Conservation (phyloP, 2,329 filamentous ascomycete genomes). For the Fusarium sp. region DNA sequence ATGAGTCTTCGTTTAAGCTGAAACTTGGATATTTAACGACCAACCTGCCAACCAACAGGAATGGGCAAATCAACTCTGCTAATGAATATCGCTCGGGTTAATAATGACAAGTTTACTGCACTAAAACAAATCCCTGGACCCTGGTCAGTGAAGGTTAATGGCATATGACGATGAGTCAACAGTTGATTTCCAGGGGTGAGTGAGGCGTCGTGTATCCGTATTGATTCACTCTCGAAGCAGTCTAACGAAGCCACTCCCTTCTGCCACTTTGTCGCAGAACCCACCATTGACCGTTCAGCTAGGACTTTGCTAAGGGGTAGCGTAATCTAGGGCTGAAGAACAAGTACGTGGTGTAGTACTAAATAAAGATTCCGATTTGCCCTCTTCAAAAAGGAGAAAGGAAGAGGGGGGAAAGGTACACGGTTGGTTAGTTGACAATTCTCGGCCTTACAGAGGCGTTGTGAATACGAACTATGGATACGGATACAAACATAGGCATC, state of each 20-base stretch:
- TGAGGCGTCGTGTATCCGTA: no score
- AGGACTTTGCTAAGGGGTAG: background rate
- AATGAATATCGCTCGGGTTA: conserved; percentile 29
- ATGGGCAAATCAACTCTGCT: background rate
- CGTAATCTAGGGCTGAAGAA: background rate
- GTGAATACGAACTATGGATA: conserved; percentile 26
- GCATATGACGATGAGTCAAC: background rate
- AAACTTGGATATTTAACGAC: conserved; percentile 6
- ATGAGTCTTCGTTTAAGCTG: conserved; percentile 16
- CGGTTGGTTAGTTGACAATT: background rate
- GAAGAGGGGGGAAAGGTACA: background rate
- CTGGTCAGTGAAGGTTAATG: background rate
- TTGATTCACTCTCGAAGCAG: background rate
- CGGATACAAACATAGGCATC: conserved; percentile 20
- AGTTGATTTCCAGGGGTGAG: conserved; percentile 4
- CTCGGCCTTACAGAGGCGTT: background rate
- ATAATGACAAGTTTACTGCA: background rate
- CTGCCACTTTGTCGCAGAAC: background rate
- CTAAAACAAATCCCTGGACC: background rate
- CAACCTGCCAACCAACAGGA: background rate
- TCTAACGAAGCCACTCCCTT: conserved; percentile 21
- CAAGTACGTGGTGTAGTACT: background rate
- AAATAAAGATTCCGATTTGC: background rate
- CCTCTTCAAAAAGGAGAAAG: background rate
- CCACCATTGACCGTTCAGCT: background rate